These are phyloP conservation scores for Pleurotus giganteus DNA, from an alignment of 768 basidiomycete genomes.

Conservation along the genomic window DNA sequence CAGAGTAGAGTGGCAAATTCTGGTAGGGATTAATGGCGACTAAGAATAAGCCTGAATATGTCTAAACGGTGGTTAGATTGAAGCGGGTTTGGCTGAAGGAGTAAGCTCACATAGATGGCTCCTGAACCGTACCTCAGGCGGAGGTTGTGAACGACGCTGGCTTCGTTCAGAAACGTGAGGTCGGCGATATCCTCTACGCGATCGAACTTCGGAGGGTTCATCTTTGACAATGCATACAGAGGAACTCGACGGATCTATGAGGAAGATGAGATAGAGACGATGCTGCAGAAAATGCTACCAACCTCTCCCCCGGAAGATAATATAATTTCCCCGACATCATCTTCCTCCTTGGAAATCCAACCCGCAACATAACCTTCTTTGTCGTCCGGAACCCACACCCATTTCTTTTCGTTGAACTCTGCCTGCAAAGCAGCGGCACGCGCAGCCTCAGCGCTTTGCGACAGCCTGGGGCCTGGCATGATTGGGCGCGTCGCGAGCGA, in stretches of 20 bases:
- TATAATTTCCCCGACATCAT: slow-evolving; percentile 79
- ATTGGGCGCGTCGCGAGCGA: background rate
- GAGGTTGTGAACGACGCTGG: slow-evolving; percentile 97
- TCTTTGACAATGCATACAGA: slow-evolving; percentile 83
- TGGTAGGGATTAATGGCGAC: slow-evolving; percentile 99
- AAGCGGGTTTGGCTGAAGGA: slow-evolving; percentile 1
- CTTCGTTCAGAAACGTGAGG: slow-evolving; percentile 96
- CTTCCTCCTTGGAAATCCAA: slow-evolving; percentile 88
- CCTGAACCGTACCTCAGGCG: slow-evolving; percentile 88
- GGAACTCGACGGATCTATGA: slow-evolving; percentile 64
- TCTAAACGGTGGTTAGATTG: slow-evolving; percentile 42
- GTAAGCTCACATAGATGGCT: slow-evolving; percentile 79
- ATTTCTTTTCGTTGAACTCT: slow-evolving; percentile 97
- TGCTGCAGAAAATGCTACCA: slow-evolving; percentile 26
- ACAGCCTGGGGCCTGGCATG: slow-evolving; percentile 51
- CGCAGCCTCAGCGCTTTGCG: slow-evolving; percentile 69
- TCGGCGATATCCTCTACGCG: slow-evolving; percentile 97
- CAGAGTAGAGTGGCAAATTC: slow-evolving; percentile 85
- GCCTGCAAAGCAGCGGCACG: slow-evolving; percentile 87
- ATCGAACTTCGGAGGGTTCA: slow-evolving; percentile 99
- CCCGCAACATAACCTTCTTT: slow-evolving; percentile 92
- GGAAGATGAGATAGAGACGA: background rate
- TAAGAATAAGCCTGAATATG: slow-evolving; percentile 94
- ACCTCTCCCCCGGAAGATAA: slow-evolving; percentile 87
- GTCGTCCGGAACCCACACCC: slow-evolving; percentile 97